Evolutionary conservation across 208 protist genomes (phyloP).

Genomic region (Giardia duodenalis): DNA sequence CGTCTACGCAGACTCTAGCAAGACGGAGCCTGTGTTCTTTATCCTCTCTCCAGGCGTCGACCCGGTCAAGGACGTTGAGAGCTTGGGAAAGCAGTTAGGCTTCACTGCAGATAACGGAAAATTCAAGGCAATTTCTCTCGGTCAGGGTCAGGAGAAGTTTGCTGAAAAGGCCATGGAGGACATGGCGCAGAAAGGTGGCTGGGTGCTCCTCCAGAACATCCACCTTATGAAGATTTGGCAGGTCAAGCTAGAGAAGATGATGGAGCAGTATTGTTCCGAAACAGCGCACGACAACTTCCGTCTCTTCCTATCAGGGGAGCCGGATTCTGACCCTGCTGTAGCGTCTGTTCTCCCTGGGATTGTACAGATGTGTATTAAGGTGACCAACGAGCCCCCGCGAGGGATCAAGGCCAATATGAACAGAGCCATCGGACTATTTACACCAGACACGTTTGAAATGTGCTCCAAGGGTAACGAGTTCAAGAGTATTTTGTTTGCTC

Average conservation of each 20-base stretch:
- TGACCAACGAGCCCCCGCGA: constrained; percentile 88
- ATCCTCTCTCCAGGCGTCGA: constrained; percentile 93
- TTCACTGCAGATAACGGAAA: constrained; percentile 76
- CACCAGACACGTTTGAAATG: constrained; percentile 74
- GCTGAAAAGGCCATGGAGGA: constrained; percentile 73
- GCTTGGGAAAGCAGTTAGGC: constrained; percentile 71
- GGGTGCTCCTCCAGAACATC: constrained; percentile 92
- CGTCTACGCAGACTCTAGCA: constrained; percentile 74
- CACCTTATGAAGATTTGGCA: constrained; percentile 88
- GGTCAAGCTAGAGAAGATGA: constrained; percentile 74
- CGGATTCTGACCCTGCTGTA: constrained; percentile 52
- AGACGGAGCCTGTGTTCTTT: constrained; percentile 87
- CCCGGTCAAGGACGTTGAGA: constrained; percentile 73
- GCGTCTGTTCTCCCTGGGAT: constrained; percentile 77
- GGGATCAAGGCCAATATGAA: constrained; percentile 85
- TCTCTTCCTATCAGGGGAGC: constrained; percentile 81
- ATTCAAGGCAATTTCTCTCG: constrained; percentile 82
- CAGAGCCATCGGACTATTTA: constrained; percentile 78
- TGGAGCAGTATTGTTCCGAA: constrained; percentile 66
- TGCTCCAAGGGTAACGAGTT: constrained; percentile 47
- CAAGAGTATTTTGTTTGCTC: constrained; percentile 67
- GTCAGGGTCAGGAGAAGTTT: constrained; percentile 86
- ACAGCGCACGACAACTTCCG: constrained; percentile 72
- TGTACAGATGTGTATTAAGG: constrained; percentile 87
- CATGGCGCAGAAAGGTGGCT: constrained; percentile 44